Percentiles rank a stretch among this genome's conserved stretches.
Conservation (phyloP, 192 early-diverging fungal species). For the Coemansia reversa region DNA sequence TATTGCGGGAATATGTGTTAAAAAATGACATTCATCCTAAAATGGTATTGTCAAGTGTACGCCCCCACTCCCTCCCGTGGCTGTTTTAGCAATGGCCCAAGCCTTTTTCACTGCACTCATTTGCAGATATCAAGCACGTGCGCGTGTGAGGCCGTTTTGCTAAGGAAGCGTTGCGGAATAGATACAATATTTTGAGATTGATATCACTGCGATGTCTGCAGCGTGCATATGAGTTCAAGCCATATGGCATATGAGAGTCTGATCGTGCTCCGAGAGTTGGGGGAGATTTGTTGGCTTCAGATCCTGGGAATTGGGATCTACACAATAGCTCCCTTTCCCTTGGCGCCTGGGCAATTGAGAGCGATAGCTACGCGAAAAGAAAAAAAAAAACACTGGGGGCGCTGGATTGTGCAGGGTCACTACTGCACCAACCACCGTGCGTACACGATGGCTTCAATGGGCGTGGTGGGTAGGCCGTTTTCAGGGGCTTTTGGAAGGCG, state of each 20-base stretch:
- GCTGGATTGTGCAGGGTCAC: neutral
- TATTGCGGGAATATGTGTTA: neutral
- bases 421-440: neutral
- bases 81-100: neutral
- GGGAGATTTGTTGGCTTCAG: neutral
- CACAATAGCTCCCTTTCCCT: neutral
- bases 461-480: neutral
- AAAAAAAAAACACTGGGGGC: neutral
- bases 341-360: neutral
- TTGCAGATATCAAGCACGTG: neutral
- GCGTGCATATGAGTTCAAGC: too few relatives aligned
- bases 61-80: neutral
- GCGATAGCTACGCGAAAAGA: neutral
- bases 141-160: neutral
- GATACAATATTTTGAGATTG: neutral
- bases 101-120: neutral
- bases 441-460: neutral
- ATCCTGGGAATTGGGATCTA: neutral
- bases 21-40: neutral
- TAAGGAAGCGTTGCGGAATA: neutral
- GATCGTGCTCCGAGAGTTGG: neutral
- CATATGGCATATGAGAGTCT: neutral
- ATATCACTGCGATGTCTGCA: neutral
- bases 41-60: neutral
- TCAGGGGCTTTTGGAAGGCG: neutral